Conservation (phyloP, 352 stramenopile species). For the Pythium vanterpoolii region DNA sequence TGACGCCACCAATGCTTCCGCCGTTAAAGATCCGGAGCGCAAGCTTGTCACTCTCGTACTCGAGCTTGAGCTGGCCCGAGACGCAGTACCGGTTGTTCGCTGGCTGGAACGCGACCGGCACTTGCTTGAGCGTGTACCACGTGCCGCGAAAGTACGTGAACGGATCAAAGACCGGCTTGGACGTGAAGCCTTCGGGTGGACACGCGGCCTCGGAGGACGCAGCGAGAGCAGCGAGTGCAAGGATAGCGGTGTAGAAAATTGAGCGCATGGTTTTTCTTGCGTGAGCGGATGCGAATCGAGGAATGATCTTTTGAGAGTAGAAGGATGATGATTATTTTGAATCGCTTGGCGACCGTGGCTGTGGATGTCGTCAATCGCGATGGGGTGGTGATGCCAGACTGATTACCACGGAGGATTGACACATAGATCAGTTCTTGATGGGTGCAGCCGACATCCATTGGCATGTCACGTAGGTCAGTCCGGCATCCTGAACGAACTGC, state of each 20-base stretch:
- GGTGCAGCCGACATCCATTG: too few relatives aligned
- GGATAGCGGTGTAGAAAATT: background rate
- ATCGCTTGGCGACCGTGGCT: too few relatives aligned
- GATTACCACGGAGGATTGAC: too few relatives aligned
- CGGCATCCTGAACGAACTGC: too few relatives aligned
- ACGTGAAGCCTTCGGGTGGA: constrained; percentile 11
- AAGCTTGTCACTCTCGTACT: background rate
- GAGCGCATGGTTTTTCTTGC: constrained; percentile 1
- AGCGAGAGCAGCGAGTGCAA: background rate
- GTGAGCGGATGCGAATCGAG: too few relatives aligned
- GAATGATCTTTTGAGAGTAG: too few relatives aligned
- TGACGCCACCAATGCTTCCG: constrained; percentile 14
- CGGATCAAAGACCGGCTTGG: constrained; percentile 17
- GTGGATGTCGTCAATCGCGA: too few relatives aligned
- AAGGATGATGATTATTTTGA: too few relatives aligned
- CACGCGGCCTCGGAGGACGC: constrained; percentile 2
- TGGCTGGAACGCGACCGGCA: constrained; percentile 17
- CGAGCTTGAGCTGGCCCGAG: constrained; percentile 2
- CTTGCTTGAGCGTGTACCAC: constrained; percentile 23
- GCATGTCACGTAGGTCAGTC: too few relatives aligned
- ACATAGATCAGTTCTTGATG: too few relatives aligned
- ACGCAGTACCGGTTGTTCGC: constrained; percentile 17
- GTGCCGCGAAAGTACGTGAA: constrained; percentile 15
- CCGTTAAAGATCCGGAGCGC: constrained; percentile 11
- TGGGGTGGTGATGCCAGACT: too few relatives aligned